Conservation (phyloP, 768 basidiomycete genomes). For the Kondoa malvinella region DNA sequence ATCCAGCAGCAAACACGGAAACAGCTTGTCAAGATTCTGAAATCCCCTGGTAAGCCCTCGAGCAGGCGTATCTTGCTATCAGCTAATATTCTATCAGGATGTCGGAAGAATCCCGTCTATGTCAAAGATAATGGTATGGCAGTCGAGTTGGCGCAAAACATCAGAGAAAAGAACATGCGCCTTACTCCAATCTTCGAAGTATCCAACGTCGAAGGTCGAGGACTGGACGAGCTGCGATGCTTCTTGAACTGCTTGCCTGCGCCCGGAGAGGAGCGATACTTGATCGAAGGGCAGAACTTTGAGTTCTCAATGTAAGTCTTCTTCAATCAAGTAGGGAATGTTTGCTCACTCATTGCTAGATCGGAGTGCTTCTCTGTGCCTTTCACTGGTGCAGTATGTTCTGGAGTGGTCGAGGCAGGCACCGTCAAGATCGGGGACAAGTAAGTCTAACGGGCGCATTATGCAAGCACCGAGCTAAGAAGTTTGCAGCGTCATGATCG, state of each 20-base stretch:
- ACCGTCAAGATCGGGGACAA: conserved; percentile 18
- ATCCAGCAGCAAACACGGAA: conserved; percentile 78
- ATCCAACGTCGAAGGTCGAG: conserved; percentile 14
- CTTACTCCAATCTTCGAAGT: conserved; percentile 18
- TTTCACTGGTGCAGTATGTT: conserved; percentile 19
- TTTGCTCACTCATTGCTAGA: conserved; percentile 31
- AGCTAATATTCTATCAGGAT: conserved; percentile 28
- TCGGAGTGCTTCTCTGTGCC: conserved; percentile 34
- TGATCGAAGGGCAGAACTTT: neutral
- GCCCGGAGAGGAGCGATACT: neutral
- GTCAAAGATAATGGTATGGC: conserved; percentile 64
- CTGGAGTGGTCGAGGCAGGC: conserved; percentile 31
- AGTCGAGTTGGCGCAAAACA: conserved; percentile 56
- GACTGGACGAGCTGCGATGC: conserved; percentile 41
- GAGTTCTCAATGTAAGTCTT: neutral
- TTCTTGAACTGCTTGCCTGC: conserved; percentile 72
- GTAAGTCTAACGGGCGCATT: conserved; percentile 35
- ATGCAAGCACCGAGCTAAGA: conserved; percentile 57
- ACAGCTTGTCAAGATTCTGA: conserved; percentile 80
- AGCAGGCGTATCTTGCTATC: neutral
- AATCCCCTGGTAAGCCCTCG: conserved; percentile 54
- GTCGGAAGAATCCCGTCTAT: conserved; percentile 38
- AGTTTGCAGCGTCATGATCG: conserved; percentile 66
- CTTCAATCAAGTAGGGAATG: too few relatives aligned
- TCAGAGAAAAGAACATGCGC: conserved; percentile 39